Conservation (phyloP, 2,329 filamentous ascomycete species). For the Basipetospora chlamydospora region DNA sequence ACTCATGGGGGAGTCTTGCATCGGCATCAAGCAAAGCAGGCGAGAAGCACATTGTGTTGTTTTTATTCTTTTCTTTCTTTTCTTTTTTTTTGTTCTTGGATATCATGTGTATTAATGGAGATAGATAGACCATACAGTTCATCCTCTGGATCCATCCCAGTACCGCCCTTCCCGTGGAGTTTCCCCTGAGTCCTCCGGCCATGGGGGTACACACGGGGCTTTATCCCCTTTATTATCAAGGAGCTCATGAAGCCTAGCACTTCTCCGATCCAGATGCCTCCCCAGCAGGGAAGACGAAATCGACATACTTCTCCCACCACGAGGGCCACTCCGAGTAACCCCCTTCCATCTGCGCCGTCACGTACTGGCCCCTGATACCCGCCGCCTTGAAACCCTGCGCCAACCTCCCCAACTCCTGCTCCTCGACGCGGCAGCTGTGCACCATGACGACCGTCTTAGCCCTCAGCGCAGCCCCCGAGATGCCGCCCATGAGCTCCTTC, state of each 20-base stretch:
- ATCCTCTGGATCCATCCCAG: too few relatives aligned
- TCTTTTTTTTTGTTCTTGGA: background rate
- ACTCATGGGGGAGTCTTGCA: too few relatives aligned
- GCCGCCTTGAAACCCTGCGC: conserved; percentile 3
- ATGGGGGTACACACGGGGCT: too few relatives aligned
- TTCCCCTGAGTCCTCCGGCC: too few relatives aligned
- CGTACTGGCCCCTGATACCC: conserved; percentile 9
- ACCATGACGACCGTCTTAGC: conserved; percentile 10
- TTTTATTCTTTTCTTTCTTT: background rate
- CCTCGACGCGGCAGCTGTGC: conserved; percentile 6
- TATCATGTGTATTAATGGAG: background rate
- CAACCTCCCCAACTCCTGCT: conserved; percentile 2
- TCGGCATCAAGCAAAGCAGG: conserved; percentile 1
- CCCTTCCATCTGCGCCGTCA: conserved; percentile 10
- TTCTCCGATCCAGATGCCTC: too few relatives aligned
- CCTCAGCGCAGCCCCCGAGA: background rate
- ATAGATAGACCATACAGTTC: too few relatives aligned
- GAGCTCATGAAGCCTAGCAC: too few relatives aligned
- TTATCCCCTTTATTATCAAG: too few relatives aligned
- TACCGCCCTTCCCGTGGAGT: too few relatives aligned
- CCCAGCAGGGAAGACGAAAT: background rate
- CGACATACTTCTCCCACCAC: conserved; percentile 8
- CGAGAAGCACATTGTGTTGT: background rate
- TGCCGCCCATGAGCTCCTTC: background rate
- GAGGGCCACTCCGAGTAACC: conserved; percentile 11